phyloP scores from a whole-genome alignment of 441 rosid genomes.

The Pelargonium cotyledonis region DNA sequence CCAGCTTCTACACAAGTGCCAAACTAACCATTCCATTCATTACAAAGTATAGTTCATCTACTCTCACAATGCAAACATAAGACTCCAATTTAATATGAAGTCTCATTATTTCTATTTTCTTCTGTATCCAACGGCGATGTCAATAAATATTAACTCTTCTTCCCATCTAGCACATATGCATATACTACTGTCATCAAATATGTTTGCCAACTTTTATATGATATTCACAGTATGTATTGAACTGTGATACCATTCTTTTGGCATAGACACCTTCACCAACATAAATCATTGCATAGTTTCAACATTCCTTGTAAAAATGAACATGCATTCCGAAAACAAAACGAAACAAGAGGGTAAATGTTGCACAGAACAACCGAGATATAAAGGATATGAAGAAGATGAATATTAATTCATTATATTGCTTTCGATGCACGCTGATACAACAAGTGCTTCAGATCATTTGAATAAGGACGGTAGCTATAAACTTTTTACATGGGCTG shows the following conservation, averaged over 20 bases:
- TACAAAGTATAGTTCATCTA: neutral
- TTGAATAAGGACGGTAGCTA: neutral
- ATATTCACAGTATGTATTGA: neutral
- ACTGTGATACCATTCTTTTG: neutral
- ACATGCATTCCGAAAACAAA: neutral
- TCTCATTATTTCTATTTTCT: neutral
- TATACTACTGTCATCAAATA: neutral
- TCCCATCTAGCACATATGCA: neutral
- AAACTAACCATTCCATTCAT: constrained; percentile 4
- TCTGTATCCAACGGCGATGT: neutral
- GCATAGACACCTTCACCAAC: neutral
- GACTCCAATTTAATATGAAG: neutral
- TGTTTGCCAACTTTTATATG: neutral
- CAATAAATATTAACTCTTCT: neutral
- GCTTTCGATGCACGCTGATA: neutral
- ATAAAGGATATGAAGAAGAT: neutral
- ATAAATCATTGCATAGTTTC: neutral
- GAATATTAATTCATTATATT: neutral
- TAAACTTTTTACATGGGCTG: neutral
- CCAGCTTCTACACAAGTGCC: constrained; percentile 20
- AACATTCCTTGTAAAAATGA: neutral
- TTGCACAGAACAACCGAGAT: neutral
- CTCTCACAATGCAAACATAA: neutral
- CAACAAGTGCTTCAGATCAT: neutral
- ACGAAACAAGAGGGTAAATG: neutral